Conservation (phyloP, 805 yeast species). For the Pichia phayaonensis region DNA sequence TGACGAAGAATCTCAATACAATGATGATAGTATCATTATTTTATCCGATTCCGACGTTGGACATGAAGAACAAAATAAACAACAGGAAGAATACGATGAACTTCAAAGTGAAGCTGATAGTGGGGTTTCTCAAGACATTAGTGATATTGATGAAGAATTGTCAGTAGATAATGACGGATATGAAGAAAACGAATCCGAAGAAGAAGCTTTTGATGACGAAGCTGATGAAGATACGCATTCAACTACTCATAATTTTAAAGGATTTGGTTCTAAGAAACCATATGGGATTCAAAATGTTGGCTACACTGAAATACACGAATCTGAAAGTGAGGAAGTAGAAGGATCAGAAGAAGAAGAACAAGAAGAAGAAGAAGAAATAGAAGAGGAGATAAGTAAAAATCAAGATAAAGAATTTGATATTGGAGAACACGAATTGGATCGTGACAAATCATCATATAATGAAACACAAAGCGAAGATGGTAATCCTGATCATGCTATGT, state of each 20-base stretch:
- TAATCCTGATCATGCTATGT: too few species aligned
- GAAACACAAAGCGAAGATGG: background rate
- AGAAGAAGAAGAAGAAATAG: slow-evolving; percentile 2
- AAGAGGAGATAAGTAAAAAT: background rate
- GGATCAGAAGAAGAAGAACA: background rate
- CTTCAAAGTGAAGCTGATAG: background rate
- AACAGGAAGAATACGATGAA: slow-evolving; percentile 1
- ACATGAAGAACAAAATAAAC: background rate
- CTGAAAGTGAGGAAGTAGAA: background rate
- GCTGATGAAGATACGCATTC: background rate
- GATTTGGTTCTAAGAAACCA: background rate
- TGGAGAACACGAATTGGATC: background rate
- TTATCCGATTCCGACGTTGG: background rate
- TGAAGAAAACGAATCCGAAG: background rate
- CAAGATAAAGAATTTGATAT: background rate
- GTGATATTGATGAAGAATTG: background rate
- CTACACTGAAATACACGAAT: background rate
- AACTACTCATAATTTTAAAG: background rate
- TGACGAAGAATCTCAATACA: background rate
- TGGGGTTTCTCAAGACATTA: background rate
- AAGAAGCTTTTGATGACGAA: background rate
- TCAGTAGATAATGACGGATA: background rate
- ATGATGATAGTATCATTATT: background rate
- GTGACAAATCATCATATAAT: background rate
- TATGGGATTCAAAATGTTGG: background rate